Percentiles rank a stretch among this genome's conserved stretches.
Conservation (phyloP, 2,329 filamentous ascomycete genomes). For the Monilinia fructicola region DNA sequence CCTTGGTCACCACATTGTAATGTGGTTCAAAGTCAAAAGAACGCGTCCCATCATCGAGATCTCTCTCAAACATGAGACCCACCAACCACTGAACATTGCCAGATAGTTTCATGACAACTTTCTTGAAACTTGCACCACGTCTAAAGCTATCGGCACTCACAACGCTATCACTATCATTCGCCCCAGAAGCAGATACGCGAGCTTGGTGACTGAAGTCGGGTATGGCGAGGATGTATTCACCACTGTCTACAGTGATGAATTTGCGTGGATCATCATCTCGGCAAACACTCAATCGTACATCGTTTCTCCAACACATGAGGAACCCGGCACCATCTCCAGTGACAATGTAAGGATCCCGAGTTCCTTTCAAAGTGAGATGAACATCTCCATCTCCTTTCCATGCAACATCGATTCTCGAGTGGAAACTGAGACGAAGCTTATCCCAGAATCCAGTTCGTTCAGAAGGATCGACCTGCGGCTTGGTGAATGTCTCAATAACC, state of each 20-base stretch:
- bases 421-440: conserved; percentile 91
- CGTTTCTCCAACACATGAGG: conserved; percentile 97
- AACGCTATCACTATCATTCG: conserved; percentile 58
- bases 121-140: conserved; percentile 86
- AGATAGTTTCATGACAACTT: conserved; percentile 97
- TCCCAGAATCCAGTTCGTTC: conserved; percentile 98
- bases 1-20: conserved; percentile 84
- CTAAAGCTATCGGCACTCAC: conserved; percentile 58
- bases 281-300: conserved; percentile 84
- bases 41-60: conserved; percentile 67
- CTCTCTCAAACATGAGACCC: conserved; percentile 88
- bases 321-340: conserved; percentile 93
- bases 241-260: conserved; percentile 94
- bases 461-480: conserved; percentile 89
- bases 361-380: conserved; percentile 86
- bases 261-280: conserved; percentile 82
- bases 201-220: conserved; percentile 91
- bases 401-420: conserved; percentile 82
- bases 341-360: conserved; percentile 88
- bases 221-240: conserved; percentile 90
- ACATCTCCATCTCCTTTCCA: conserved; percentile 98
- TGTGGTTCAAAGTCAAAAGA: conserved; percentile 90
- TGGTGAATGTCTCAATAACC: conserved; percentile 95
- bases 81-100: conserved; percentile 92
- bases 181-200: conserved; percentile 53